phyloP scores from a whole-genome alignment of 148 eudicot genomes.

The Persicaria maculosa region DNA sequence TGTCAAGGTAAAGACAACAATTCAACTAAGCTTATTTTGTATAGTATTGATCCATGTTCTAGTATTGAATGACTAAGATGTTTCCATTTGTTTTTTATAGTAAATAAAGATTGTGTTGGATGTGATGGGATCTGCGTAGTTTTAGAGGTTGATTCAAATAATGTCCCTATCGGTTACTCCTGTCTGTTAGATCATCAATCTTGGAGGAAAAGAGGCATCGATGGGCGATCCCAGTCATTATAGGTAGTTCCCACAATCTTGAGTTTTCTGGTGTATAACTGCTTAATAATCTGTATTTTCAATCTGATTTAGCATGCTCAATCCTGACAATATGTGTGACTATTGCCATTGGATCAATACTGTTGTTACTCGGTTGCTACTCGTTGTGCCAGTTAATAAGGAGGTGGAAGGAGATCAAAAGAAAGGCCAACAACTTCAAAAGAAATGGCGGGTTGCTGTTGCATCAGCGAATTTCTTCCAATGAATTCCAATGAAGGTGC shows the following conservation, averaged over 20 bases:
- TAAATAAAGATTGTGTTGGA: background rate
- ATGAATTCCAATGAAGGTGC: constrained; percentile 18
- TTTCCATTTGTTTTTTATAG: background rate
- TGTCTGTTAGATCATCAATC: background rate
- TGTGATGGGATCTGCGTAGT: constrained; percentile 4
- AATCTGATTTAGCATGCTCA: background rate
- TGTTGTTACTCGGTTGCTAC: background rate
- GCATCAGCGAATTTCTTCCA: constrained; percentile 26
- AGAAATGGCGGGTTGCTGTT: constrained; percentile 29
- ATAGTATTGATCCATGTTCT: background rate
- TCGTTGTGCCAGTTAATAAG: background rate
- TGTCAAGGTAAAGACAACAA: background rate
- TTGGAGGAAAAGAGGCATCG: background rate
- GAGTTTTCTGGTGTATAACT: background rate
- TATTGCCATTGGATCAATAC: constrained; percentile 1
- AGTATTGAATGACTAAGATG: background rate
- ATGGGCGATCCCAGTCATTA: constrained; percentile 5
- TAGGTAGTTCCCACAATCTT: background rate
- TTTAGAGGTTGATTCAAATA: constrained; percentile 5
- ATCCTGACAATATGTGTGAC: background rate
- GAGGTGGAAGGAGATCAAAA: constrained; percentile 8
- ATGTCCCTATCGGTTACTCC: background rate
- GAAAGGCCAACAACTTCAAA: constrained; percentile 19
- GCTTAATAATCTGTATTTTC: background rate
- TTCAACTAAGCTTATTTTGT: background rate